Conservation (phyloP, 352 stramenopile genomes). For the Globisporangium recalcitrans region DNA sequence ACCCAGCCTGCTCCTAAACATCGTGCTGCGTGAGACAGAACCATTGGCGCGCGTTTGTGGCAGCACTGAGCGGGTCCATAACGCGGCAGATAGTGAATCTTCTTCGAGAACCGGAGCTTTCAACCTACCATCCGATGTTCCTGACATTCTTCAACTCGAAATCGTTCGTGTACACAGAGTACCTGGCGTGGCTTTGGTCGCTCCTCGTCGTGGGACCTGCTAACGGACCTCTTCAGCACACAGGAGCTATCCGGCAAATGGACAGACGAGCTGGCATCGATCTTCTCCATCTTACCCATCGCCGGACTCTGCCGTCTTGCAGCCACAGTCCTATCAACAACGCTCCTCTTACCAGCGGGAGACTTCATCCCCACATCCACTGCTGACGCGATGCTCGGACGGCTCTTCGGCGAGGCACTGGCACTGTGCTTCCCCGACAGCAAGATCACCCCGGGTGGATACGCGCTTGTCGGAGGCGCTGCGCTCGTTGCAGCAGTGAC, state of each 20-base stretch:
- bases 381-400: constrained; percentile 46
- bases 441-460: constrained; percentile 48
- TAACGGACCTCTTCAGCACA: constrained; percentile 29
- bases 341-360: constrained; percentile 46
- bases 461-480: constrained; percentile 60
- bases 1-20: neutral
- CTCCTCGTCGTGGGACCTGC: constrained; percentile 24
- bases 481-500: constrained; percentile 55
- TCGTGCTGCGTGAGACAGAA: constrained; percentile 22
- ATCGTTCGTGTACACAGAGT: constrained; percentile 46
- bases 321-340: constrained; percentile 41
- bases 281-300: constrained; percentile 32
- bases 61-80: constrained; percentile 49
- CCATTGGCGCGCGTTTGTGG: constrained; percentile 65
- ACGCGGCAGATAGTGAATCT: constrained; percentile 36
- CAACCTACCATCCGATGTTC: constrained; percentile 43
- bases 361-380: constrained; percentile 68
- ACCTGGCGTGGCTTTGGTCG: constrained; percentile 38
- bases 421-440: constrained; percentile 26
- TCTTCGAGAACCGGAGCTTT: constrained; percentile 34
- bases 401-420: constrained; percentile 49
- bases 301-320: constrained; percentile 28
- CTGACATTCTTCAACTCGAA: constrained; percentile 34
- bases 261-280: constrained; percentile 25
- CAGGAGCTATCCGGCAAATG: constrained; percentile 24